Evolutionary conservation across 129 eudicot species (phyloP).

Genomic region (Tagetes erecta): DNA sequence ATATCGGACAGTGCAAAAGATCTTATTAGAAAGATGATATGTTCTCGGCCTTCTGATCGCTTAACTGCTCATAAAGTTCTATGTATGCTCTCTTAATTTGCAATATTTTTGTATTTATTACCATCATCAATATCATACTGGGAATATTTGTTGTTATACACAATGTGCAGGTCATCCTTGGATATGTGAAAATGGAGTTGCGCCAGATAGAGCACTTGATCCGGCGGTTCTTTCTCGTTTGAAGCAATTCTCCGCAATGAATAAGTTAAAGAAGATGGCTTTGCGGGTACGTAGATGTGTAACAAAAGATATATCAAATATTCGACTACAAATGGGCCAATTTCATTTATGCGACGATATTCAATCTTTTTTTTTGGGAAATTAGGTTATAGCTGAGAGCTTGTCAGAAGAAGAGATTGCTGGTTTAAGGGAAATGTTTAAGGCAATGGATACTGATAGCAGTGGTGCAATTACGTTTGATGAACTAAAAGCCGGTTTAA

Average conservation of each 20-base stretch:
- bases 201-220: conserved; percentile 81
- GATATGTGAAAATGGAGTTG: conserved; percentile 94
- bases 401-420: conserved; percentile 90
- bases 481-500: conserved; percentile 83
- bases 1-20: conserved; percentile 92
- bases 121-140: not conserved
- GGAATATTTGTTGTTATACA: not conserved
- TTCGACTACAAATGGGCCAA: not conserved
- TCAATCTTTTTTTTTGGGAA: not conserved
- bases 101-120: not conserved
- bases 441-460: conserved; percentile 49
- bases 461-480: conserved; percentile 87
- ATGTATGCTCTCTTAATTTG: conserved; percentile 44
- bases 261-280: conserved; percentile 95
- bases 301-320: not conserved
- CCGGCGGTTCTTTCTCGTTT: conserved; percentile 91
- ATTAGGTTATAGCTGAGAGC: conserved; percentile 88
- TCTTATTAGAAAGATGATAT: conserved; percentile 76
- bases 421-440: conserved; percentile 80
- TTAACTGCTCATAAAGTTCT: conserved; percentile 89
- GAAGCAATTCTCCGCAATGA: conserved; percentile 94
- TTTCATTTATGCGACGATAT: not conserved
- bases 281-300: conserved; percentile 65
- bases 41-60: conserved; percentile 70
- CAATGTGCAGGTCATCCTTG: conserved; percentile 83